Evolutionary conservation across 768 basidiomycete genomes (phyloP).

Genomic region (Tephrocybe sp.): DNA sequence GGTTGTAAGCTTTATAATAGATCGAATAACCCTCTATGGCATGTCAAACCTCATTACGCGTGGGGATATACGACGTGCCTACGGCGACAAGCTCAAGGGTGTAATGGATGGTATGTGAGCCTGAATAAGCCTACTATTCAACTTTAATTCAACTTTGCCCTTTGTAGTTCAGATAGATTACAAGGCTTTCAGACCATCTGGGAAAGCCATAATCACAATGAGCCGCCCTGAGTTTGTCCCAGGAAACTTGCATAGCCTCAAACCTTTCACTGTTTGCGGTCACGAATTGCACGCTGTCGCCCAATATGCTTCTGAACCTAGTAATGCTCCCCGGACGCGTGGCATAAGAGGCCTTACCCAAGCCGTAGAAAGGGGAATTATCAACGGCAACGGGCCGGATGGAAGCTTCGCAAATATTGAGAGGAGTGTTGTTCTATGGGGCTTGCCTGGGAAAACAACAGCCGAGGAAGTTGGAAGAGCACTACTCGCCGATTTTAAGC

Average conservation of each 20-base stretch:
- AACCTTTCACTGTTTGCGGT: slow-evolving; percentile 46
- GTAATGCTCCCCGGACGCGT: slow-evolving; percentile 19
- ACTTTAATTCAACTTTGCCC: background rate
- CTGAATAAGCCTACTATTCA: background rate
- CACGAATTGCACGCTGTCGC: slow-evolving; percentile 37
- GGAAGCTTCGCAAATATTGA: slow-evolving; percentile 51
- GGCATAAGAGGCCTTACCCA: slow-evolving; percentile 31
- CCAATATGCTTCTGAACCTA: slow-evolving; percentile 13
- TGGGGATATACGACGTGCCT: slow-evolving; percentile 12
- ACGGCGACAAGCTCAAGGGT: slow-evolving; percentile 6
- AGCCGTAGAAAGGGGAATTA: slow-evolving; percentile 22
- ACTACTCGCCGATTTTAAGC: slow-evolving; percentile 39
- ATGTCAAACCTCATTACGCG: slow-evolving; percentile 11
- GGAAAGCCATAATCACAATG: slow-evolving; percentile 58
- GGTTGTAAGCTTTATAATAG: background rate
- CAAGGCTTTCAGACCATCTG: slow-evolving; percentile 56
- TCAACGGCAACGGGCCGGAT: slow-evolving; percentile 45
- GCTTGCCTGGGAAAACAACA: slow-evolving; percentile 53
- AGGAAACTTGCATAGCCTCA: slow-evolving; percentile 41
- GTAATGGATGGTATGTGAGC: slow-evolving; percentile 34
- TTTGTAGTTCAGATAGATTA: slow-evolving; percentile 60
- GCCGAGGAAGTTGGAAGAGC: slow-evolving; percentile 34
- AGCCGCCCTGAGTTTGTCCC: slow-evolving; percentile 43
- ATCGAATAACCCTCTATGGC: slow-evolving; percentile 9
- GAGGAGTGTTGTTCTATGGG: slow-evolving; percentile 58